Evolutionary conservation across 2,329 filamentous ascomycete species (phyloP).

Genomic region (Sphaerulina vaccinii): DNA sequence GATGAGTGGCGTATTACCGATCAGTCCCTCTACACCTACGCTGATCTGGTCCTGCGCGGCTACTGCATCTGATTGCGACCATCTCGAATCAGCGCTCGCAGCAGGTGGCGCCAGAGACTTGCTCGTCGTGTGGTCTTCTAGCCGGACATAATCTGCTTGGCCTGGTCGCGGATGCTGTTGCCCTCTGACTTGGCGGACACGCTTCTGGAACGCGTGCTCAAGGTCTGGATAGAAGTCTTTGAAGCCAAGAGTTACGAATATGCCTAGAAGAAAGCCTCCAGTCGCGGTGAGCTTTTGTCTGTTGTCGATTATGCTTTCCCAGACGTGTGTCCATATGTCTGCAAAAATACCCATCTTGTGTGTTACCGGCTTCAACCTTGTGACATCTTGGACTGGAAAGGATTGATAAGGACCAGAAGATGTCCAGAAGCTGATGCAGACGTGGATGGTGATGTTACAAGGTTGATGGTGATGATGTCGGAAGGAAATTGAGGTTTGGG

Average conservation of each 20-base stretch:
- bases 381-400: no score
- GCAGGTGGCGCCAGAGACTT: conserved; percentile 9
- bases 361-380: not conserved
- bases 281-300: conserved; percentile 36
- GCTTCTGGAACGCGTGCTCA: conserved; percentile 61
- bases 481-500: no score
- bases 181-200: conserved; percentile 29
- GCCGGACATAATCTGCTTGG: conserved; percentile 32
- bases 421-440: no score
- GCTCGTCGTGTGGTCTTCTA: conserved; percentile 33
- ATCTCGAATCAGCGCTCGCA: conserved; percentile 16
- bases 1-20: conserved; percentile 7
- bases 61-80: conserved; percentile 5
- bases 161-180: conserved; percentile 29
- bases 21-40: conserved; percentile 78
- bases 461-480: no score
- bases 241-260: conserved; percentile 71
- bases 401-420: no score
- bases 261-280: conserved; percentile 66
- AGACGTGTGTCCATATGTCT: conserved; percentile 30
- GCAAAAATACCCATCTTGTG: conserved; percentile 25
- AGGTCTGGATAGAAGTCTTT: conserved; percentile 78
- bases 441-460: no score
- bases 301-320: conserved; percentile 36
- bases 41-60: conserved; percentile 50